Percentiles rank a stretch among this genome's conserved stretches.
Evolutionary conservation across 306 rosid species (phyloP).

Genomic region (Senna siamea): DNA sequence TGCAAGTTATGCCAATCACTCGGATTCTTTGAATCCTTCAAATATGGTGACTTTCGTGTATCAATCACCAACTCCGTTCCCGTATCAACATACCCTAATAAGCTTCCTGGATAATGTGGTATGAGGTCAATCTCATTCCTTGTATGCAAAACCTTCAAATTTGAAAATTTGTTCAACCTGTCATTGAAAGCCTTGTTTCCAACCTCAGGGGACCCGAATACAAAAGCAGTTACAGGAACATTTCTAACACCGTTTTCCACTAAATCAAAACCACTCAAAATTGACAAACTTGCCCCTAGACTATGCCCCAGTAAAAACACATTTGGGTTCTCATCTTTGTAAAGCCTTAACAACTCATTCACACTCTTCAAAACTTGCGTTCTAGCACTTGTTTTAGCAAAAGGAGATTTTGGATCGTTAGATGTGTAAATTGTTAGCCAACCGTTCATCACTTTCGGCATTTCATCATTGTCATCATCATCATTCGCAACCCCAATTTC

Average conservation of each 20-base stretch:
- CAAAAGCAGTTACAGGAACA: conserved; percentile 27
- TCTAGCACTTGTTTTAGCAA: conserved; percentile 59
- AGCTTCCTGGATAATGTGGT: conserved; percentile 50
- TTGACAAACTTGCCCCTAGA: conserved; percentile 21
- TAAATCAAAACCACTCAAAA: conserved; percentile 18
- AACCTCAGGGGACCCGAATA: conserved; percentile 56
- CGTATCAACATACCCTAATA: conserved; percentile 47
- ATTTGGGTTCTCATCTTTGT: conserved; percentile 1
- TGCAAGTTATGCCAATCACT: conserved; percentile 78
- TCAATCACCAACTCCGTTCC: conserved; percentile 38
- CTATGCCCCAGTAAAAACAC: neutral
- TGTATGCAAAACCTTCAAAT: conserved; percentile 54
- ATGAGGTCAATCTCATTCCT: conserved; percentile 55
- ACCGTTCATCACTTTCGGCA: conserved; percentile 65
- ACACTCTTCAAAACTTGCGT: conserved; percentile 43
- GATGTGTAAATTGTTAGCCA: conserved; percentile 72
- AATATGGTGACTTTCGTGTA: conserved; percentile 51
- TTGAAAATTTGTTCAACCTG: conserved; percentile 25
- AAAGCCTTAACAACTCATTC: conserved; percentile 29
- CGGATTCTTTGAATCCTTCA: conserved; percentile 62
- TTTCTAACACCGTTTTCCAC: conserved; percentile 7
- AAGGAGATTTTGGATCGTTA: conserved; percentile 46
- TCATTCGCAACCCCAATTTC: neutral
- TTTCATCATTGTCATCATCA: neutral
- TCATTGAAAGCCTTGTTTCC: conserved; percentile 56